Evolutionary conservation across 345 rosid species (phyloP), one percentile per base, ranked within the genome.

Genomic region (Bretschneidera sinensis): DNA sequence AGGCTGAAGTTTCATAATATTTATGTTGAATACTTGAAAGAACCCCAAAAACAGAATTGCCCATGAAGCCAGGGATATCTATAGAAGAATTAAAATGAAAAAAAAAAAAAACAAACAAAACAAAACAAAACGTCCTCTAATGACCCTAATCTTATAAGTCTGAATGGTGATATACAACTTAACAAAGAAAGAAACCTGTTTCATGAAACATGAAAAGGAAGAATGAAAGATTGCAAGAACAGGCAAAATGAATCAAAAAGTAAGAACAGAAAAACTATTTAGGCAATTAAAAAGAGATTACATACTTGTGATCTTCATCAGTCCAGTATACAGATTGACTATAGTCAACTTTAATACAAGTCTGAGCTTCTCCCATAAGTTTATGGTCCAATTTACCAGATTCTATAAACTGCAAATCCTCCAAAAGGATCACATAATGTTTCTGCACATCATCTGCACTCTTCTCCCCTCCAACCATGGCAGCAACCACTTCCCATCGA

Each of bases 401-500:
- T 54, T 83, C 89, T 21, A 86, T 83, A 52, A 72, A 71, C 80
- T 81, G 57, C 75, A 86, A 69, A 67, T 83, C 92, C 77, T 86
- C 74, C 69, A 86, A 56, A 53, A 86, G 85, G 34, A 81, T 64
- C 58, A 74, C 71, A 69, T 83, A 86, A 68, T 83, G 88, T 64
- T 73, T 81, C 34, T 72, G 60, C 47, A 79, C 86, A 51, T 86
- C 92, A 57, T 83, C 85, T 0, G 76, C 79, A 59, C 84, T 86
- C 71, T 74, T 86, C 31, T 61, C 43, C 62, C 85, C 87, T 49
- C 92, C 92, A 59, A 86, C 75, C 72, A 85, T 81, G 68, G 78
- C 75, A 2, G 92, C 88, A 22, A 85, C 85, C 48, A 69, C 77
- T 43, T 81, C 78, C 92, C 88, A 86, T 18, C 88, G 71, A 63